phyloP scores from a whole-genome alignment of 345 rosid genomes.

The Hirschfeldia incana region DNA sequence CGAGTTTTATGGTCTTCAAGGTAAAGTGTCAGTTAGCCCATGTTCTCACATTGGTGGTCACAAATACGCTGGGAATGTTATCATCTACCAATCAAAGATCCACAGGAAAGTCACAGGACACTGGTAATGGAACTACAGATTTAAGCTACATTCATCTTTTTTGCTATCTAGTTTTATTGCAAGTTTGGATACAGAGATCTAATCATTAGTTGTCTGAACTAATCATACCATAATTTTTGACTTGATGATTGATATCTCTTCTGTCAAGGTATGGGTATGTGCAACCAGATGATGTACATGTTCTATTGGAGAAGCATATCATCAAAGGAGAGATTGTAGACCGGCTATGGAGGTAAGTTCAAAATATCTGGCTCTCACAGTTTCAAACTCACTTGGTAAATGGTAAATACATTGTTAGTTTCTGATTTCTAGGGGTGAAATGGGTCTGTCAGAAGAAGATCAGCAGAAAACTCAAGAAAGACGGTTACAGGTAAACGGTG shows the following conservation, averaged over 20 bases:
- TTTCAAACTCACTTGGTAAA: constrained; percentile 1
- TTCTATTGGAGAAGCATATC: constrained; percentile 77
- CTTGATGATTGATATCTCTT: constrained; percentile 7
- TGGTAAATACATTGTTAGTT: constrained; percentile 6
- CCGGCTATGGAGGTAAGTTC: constrained; percentile 74
- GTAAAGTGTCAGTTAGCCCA: constrained; percentile 89
- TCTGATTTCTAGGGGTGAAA: constrained; percentile 69
- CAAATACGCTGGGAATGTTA: constrained; percentile 92
- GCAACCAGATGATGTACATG: constrained; percentile 78
- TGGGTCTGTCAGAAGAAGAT: constrained; percentile 85
- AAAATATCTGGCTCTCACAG: constrained; percentile 18
- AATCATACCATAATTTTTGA: constrained; percentile 3
- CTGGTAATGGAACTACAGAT: constrained; percentile 47
- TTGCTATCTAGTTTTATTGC: neutral
- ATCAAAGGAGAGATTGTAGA: constrained; percentile 84
- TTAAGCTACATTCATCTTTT: constrained; percentile 2
- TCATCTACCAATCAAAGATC: constrained; percentile 67
- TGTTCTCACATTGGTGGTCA: constrained; percentile 99
- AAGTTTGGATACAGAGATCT: neutral
- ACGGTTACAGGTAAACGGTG: constrained; percentile 56
- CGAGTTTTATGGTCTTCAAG: constrained; percentile 65
- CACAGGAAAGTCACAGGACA: constrained; percentile 70
- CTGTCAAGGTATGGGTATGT: constrained; percentile 85
- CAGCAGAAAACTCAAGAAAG: constrained; percentile 62
- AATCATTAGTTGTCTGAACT: neutral